phyloP scores from a whole-genome alignment of 345 rosid genomes.

The Eucalyptus regnans region DNA sequence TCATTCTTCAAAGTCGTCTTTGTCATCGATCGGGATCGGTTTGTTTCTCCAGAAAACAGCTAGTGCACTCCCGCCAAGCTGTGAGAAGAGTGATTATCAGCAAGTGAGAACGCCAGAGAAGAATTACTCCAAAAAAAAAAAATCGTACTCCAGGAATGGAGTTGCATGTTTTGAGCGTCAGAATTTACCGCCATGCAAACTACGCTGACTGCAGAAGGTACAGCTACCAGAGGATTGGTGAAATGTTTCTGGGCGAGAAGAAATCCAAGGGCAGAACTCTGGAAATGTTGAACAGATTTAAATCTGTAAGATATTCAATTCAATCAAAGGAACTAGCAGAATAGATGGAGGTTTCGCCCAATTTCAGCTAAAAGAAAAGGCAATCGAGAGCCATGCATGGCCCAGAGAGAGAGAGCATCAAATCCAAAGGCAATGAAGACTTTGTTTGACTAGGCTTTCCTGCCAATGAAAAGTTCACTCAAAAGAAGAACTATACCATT shows the following conservation, averaged over 20 bases:
- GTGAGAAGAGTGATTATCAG: not conserved
- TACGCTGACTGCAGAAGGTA: conserved; percentile 96
- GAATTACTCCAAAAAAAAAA: not conserved
- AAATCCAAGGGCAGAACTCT: conserved; percentile 98
- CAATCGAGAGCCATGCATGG: not conserved
- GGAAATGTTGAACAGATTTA: not conserved
- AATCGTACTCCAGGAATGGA: not conserved
- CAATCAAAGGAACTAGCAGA: not conserved
- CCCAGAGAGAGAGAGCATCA: not conserved
- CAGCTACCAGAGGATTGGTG: conserved; percentile 87
- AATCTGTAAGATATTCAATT: not conserved
- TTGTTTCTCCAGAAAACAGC: conserved; percentile 93
- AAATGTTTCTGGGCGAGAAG: conserved; percentile 93
- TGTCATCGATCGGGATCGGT: conserved; percentile 65
- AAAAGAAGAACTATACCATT: not conserved
- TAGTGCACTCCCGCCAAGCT: conserved; percentile 98
- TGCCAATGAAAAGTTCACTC: not conserved
- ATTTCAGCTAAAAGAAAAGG: not conserved
- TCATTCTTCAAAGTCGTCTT: conserved; percentile 87
- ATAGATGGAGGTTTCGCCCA: not conserved
- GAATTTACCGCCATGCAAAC: conserved; percentile 92
- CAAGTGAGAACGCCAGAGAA: not conserved
- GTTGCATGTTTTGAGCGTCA: not conserved
- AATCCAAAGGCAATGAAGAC: not conserved
- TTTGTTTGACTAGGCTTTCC: not conserved